Conservation (phyloP, 306 rosid species). For the Mucuna pruriens region DNA sequence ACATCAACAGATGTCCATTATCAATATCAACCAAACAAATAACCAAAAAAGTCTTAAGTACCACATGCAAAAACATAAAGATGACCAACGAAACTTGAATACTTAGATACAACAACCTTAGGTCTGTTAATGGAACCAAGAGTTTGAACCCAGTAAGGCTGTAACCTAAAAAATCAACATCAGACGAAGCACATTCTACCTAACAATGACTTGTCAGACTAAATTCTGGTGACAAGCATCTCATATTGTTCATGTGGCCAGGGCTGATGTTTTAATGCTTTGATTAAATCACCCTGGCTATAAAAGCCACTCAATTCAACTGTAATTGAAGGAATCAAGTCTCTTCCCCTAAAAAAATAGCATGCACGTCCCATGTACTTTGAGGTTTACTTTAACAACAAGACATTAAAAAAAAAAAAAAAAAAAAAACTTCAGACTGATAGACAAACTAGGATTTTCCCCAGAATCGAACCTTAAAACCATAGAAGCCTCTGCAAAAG, state of each 20-base stretch:
- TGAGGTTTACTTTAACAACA: background rate
- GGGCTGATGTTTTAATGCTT: slow-evolving; percentile 3
- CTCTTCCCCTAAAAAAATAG: background rate
- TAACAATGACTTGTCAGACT: background rate
- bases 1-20: slow-evolving; percentile 30
- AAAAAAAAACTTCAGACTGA: background rate
- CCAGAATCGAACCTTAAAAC: background rate
- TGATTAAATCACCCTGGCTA: background rate
- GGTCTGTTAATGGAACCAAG: background rate
- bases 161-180: background rate
- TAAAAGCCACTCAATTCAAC: background rate
- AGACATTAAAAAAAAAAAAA: background rate
- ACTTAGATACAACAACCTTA: background rate
- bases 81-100: background rate
- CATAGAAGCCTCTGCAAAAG: background rate
- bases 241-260: background rate
- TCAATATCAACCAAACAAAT: slow-evolving; percentile 35
- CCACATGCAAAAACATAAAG: background rate
- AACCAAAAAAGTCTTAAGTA: background rate
- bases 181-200: background rate
- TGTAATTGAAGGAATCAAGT: background rate
- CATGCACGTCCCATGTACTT: background rate
- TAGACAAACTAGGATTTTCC: background rate
- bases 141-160: background rate
- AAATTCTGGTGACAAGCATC: background rate